Evolutionary conservation across 2,329 filamentous ascomycete species (phyloP).

Genomic region (Pseudogymnoascus sp.): DNA sequence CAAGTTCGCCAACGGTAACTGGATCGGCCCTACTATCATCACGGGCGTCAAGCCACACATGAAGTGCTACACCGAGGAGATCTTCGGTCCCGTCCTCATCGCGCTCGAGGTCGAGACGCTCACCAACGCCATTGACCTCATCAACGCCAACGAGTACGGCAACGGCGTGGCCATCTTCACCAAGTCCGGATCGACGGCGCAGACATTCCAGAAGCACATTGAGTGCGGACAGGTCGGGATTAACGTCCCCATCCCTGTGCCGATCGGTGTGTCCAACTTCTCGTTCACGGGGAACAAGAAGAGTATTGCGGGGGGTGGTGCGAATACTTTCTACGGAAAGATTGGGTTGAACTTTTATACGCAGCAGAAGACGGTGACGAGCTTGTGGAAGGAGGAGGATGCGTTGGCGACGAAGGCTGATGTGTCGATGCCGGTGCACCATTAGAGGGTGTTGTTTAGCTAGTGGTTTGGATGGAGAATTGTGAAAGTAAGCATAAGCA

Average conservation of each 20-base stretch:
- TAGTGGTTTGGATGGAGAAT: background rate
- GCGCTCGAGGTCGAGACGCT: conserved; percentile 72
- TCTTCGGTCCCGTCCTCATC: conserved; percentile 78
- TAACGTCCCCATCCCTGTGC: conserved; percentile 71
- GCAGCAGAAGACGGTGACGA: conserved; percentile 94
- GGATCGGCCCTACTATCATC: conserved; percentile 77
- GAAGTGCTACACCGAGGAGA: conserved; percentile 79
- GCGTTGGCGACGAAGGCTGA: conserved; percentile 77
- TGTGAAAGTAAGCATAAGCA: background rate
- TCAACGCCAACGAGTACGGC: conserved; percentile 81
- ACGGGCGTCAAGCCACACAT: conserved; percentile 71
- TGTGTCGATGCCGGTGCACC: conserved; percentile 76
- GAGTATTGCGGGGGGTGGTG: conserved; percentile 82
- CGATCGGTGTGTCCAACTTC: conserved; percentile 54
- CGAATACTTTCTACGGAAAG: conserved; percentile 91
- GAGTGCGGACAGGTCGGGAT: conserved; percentile 81
- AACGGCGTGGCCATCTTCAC: conserved; percentile 86
- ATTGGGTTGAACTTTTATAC: conserved; percentile 93
- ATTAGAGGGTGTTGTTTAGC: conserved; percentile 15
- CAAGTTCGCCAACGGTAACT: conserved; percentile 82
- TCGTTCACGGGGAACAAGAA: conserved; percentile 76
- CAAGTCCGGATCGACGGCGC: conserved; percentile 65
- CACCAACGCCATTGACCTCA: conserved; percentile 71
- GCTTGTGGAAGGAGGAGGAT: conserved; percentile 80
- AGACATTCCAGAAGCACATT: conserved; percentile 70